Base-by-base conservation (phyloP, 73 alveolate genomes). In the Tetrahymena malaccensis region DNA sequence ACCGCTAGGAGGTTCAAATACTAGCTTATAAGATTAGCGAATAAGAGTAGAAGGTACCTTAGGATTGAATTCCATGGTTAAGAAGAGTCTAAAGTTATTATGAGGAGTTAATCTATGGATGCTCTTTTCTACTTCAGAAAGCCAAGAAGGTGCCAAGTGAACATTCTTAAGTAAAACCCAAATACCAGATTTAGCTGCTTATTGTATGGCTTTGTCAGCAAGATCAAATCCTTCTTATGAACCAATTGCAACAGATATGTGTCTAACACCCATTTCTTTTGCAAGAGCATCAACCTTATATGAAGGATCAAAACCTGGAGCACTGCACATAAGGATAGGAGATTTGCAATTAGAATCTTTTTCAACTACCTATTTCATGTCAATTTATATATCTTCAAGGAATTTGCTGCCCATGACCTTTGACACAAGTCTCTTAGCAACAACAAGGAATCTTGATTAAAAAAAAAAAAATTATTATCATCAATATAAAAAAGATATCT, bases 1-100 rank as follows among this genome's bases (percentile, higher is more conserved):
- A 34, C 99, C 99, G n/a, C 99, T 97, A 3, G 99, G 99, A 8
- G 99, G 99, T 97, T 99, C 99, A 94, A 99, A 99, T 94, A 99
- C 99, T 43, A 98, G 97, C 35, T 97, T 99, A 94, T 98, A 97
- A 17, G 99, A 99, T 93, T 98, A 97, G 93, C 99, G 98, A 55
- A 99, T 95, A 31, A 99, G 97, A 85, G 99, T 99, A 8, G 99
- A 96, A 17, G 99, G 99, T 34, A 99, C 99, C 96, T 98, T 99
- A 17, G 99, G 99, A 95, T 99, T 99, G 96, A 99, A 96, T 97
- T 99, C 99, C 99, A 99, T 99, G 15, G 99, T 99, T 96, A 99
- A 96, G 98, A 99, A 99, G n/a, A 99, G 96, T 97, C 99, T 98
- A 98, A 99, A 99, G 95, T 99, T 98, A n/a, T 95, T 98, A 96